Conservation (phyloP, 352 stramenopile genomes). For the Sclerospora graminicola region DNA sequence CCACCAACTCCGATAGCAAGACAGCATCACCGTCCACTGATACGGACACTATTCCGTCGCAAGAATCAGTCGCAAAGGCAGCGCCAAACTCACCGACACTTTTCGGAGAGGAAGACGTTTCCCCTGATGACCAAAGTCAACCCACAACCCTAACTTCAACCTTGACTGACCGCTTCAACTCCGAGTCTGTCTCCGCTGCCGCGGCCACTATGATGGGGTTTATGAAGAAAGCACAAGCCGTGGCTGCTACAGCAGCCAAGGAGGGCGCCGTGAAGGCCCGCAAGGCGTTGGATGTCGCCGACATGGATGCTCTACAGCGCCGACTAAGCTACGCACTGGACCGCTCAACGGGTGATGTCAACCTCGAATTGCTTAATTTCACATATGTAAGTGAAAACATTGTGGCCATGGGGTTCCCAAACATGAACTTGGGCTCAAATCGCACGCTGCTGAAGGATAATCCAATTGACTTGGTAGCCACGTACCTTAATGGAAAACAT, state of each 20-base stretch:
- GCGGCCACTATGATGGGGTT: conserved; percentile 71
- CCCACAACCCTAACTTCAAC: conserved; percentile 42
- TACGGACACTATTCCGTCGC: conserved; percentile 3
- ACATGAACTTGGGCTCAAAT: conserved; percentile 73
- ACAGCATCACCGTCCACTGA: conserved; percentile 14
- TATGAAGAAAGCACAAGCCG: conserved; percentile 79
- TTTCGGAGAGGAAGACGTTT: conserved; percentile 15
- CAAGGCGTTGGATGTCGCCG: conserved; percentile 68
- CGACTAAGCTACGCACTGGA: conserved; percentile 73
- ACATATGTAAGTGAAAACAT: conserved; percentile 85
- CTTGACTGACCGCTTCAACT: conserved; percentile 56
- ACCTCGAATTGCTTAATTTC: conserved; percentile 85
- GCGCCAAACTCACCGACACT: conserved; percentile 10
- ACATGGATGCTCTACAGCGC: conserved; percentile 82
- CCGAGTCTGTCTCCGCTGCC: conserved; percentile 52
- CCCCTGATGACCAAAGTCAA: conserved; percentile 15
- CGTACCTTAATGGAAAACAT: conserved; percentile 92
- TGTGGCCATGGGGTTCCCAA: conserved; percentile 88
- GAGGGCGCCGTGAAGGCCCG: conserved; percentile 72
- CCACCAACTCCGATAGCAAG: conserved; percentile 1
- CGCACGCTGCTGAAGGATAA: conserved; percentile 77
- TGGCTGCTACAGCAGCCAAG: conserved; percentile 52
- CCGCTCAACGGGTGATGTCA: conserved; percentile 65
- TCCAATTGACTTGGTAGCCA: conserved; percentile 85
- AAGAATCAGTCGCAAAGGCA: conserved; percentile 8